phyloP scores from a whole-genome alignment of 2,329 filamentous ascomycete species.

The Exophiala lecanii-corni region DNA sequence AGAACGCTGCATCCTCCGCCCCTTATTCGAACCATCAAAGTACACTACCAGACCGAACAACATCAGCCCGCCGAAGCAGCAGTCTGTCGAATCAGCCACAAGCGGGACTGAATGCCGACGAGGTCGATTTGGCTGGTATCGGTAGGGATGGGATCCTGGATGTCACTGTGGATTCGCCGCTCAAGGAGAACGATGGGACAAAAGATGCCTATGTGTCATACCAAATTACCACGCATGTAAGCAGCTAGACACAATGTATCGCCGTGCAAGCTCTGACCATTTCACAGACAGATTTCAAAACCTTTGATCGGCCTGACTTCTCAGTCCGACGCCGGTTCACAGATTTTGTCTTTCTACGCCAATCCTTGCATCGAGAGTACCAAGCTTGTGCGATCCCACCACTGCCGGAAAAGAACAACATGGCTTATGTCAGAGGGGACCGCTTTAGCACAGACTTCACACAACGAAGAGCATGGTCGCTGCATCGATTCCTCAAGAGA shows the following conservation, averaged over 20 bases:
- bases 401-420: slow-evolving; percentile 96
- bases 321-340: slow-evolving; percentile 87
- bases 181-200: slow-evolving; percentile 94
- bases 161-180: slow-evolving; percentile 74
- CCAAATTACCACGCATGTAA: slow-evolving; percentile 81
- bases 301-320: slow-evolving; percentile 78
- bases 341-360: slow-evolving; percentile 95
- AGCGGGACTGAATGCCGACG: slow-evolving; percentile 48
- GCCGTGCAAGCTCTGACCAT: slow-evolving; percentile 9
- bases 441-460: slow-evolving; percentile 94
- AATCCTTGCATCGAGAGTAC: slow-evolving; percentile 80
- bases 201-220: slow-evolving; percentile 98
- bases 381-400: slow-evolving; percentile 90
- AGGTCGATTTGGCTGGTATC: slow-evolving; percentile 58
- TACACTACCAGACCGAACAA: slow-evolving; percentile 30
- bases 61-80: slow-evolving; percentile 43
- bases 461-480: slow-evolving; percentile 75
- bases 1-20: slow-evolving; percentile 39
- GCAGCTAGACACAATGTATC: too few relatives aligned
- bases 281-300: slow-evolving; percentile 79
- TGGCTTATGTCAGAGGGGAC: slow-evolving; percentile 96
- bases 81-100: slow-evolving; percentile 43
- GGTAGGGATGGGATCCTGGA: slow-evolving; percentile 71
- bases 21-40: slow-evolving; percentile 9
- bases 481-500: slow-evolving; percentile 85